Base-by-base conservation (phyloP, 2,329 filamentous ascomycete genomes). In the Stagonosporopsis vannaccii region DNA sequence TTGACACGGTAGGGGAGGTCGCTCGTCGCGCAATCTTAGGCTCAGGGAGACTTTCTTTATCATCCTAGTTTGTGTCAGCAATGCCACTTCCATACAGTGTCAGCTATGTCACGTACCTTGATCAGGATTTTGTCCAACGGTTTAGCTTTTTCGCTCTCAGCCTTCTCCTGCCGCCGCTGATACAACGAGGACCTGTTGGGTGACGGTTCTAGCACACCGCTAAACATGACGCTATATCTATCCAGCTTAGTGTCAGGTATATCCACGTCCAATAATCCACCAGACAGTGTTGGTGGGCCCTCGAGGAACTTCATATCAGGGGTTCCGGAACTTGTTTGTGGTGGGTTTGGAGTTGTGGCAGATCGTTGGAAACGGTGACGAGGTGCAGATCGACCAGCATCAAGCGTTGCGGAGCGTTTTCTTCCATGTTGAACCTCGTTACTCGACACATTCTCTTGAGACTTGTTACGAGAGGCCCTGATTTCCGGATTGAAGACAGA, bases 181-280 rank as follows among this genome's bases (percentile, higher is more conserved):
- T 77, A 57, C 5, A 78, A 66, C 7, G 72, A 73, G 5, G 66
- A 65, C 1, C 63, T 65, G 30, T 56, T 67, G 12, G 63, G 51
- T 13, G 65, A 64, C 8, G 69, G 67, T 58, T 85, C 84, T 23
- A 97, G 79, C 6, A 97, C 81, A 33, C 85, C 85, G 51, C 88
- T 87, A 70, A 98, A 97, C 93, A 97, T 97, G 62, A 97, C 85
- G 66, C 92, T 97, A 66, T 97, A 98, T 44, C 94, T 83, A 72
- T 97, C 94, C 82, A 98, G 82, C 60, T 89, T 86, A 51, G 90
- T 83, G 45, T 85, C 84, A 0, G 94, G 93, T 54, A 97, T 95
- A 48, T 93, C 86, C 15, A 97, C 84, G 65, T 92, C 83, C 19
- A 97, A 79, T 35, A 77, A 66, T 2, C 55, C 49, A 35, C 46